phyloP scores from a whole-genome alignment of 2,329 filamentous ascomycete species.

The Metarhizium robertsii region DNA sequence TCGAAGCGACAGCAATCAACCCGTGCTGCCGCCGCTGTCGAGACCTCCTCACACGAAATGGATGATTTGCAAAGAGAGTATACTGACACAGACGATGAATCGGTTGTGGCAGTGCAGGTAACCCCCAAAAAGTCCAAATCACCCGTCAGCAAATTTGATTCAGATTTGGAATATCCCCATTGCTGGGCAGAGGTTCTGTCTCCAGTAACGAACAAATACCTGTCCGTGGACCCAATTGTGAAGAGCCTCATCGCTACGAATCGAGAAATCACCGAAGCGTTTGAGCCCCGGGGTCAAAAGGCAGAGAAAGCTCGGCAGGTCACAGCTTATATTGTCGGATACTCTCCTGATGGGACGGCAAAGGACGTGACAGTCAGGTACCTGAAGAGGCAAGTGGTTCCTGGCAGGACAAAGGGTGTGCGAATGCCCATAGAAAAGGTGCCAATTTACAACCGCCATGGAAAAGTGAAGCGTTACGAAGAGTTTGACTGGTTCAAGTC shows the following conservation, averaged over 20 bases:
- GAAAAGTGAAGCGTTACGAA: conserved; percentile 68
- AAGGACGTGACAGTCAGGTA: conserved; percentile 95
- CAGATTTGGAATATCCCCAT: conserved; percentile 71
- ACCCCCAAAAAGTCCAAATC: conserved; percentile 28
- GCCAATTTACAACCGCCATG: conserved; percentile 65
- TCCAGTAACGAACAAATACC: conserved; percentile 66
- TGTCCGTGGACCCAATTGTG: conserved; percentile 70
- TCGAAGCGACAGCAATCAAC: not conserved
- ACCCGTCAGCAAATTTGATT: conserved; percentile 50
- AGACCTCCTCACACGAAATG: conserved; percentile 21
- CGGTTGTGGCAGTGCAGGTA: conserved; percentile 44
- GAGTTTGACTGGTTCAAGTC: conserved; percentile 83
- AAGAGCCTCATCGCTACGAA: conserved; percentile 61
- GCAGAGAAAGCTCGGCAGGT: conserved; percentile 83
- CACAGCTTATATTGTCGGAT: conserved; percentile 80
- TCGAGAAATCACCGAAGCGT: conserved; percentile 59
- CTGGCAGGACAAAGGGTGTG: conserved; percentile 81
- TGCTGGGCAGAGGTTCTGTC: conserved; percentile 94
- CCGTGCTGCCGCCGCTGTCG: not conserved
- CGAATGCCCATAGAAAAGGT: conserved; percentile 73
- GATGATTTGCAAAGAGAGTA: conserved; percentile 33
- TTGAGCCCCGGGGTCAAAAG: conserved; percentile 75
- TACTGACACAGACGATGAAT: conserved; percentile 47
- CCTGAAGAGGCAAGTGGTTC: conserved; percentile 69
- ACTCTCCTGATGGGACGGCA: conserved; percentile 74